Conservation (phyloP, 2,329 filamentous ascomycete genomes). For the Beauveria asiatica region DNA sequence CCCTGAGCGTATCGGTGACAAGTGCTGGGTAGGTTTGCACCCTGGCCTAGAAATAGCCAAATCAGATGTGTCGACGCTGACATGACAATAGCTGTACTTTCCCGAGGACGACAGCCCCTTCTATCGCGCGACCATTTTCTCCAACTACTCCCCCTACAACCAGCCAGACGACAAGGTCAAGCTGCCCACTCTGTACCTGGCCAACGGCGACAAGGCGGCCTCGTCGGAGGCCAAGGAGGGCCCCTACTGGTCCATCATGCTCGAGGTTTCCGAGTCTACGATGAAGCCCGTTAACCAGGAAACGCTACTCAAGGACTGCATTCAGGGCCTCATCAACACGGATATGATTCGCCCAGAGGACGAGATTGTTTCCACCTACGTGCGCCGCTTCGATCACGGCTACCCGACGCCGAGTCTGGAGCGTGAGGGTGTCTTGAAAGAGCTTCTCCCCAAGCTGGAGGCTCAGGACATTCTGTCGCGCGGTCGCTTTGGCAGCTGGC, state of each 20-base stretch:
- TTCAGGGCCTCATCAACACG: conserved; percentile 95
- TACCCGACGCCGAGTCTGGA: conserved; percentile 94
- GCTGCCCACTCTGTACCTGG: conserved; percentile 78
- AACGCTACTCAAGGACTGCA: conserved; percentile 80
- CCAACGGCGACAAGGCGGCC: conserved; percentile 72
- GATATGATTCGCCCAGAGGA: conserved; percentile 87
- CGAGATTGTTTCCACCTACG: conserved; percentile 96
- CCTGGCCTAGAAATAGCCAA: not conserved
- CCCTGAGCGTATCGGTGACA: conserved; percentile 94
- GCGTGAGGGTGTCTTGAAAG: conserved; percentile 86
- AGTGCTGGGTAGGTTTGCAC: conserved; percentile 72
- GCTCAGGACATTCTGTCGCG: conserved; percentile 88
- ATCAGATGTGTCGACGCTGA: conserved; percentile 21
- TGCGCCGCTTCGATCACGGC: conserved; percentile 95
- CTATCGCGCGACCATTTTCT: conserved; percentile 99
- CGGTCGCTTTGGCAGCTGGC: conserved; percentile 95
- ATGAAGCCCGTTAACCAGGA: conserved; percentile 89
- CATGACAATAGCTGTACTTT: conserved; percentile 69
- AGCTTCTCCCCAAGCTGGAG: conserved; percentile 88
- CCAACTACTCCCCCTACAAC: conserved; percentile 99
- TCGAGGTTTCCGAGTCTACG: conserved; percentile 91
- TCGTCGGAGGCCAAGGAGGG: conserved; percentile 70
- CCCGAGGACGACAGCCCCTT: conserved; percentile 98
- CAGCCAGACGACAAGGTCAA: conserved; percentile 77
- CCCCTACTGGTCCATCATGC: conserved; percentile 99